Evolutionary conservation across 2,329 filamentous ascomycete genomes (phyloP).

Genomic region (Teratosphaeria destructans): DNA sequence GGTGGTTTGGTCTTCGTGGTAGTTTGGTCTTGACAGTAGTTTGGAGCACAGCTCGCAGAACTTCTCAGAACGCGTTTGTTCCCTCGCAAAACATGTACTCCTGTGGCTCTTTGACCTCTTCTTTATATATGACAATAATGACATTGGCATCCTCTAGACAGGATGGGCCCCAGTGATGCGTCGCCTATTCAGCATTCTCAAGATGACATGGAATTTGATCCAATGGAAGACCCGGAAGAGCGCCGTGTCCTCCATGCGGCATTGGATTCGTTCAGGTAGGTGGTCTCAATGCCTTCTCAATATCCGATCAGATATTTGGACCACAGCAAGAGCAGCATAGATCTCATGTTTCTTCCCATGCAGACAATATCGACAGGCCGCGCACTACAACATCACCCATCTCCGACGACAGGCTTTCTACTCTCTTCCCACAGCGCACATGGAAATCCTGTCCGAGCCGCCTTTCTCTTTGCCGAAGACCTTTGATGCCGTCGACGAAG

Average conservation of each 20-base stretch:
- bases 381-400: conserved; percentile 86
- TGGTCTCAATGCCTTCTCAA: neutral
- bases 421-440: conserved; percentile 72
- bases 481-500: conserved; percentile 68
- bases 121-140: neutral
- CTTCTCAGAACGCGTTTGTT: too few relatives aligned
- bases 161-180: neutral
- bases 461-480: conserved; percentile 77
- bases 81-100: too few relatives aligned
- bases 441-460: conserved; percentile 67
- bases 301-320: neutral
- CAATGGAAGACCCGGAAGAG: conserved; percentile 68
- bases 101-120: neutral
- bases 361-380: conserved; percentile 59
- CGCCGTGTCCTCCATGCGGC: conserved; percentile 67
- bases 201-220: conserved; percentile 41
- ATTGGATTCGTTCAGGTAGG: conserved; percentile 82
- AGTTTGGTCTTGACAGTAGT: too few relatives aligned
- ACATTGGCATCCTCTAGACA: neutral
- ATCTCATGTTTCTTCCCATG: neutral
- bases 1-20: too few relatives aligned
- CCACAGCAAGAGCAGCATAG: neutral
- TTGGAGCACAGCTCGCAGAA: too few relatives aligned
- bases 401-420: conserved; percentile 88
- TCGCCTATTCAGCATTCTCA: neutral